These are phyloP conservation scores for Sporothrix globosa DNA, from an alignment of 2,329 filamentous ascomycete species.

Conservation along the genomic window DNA sequence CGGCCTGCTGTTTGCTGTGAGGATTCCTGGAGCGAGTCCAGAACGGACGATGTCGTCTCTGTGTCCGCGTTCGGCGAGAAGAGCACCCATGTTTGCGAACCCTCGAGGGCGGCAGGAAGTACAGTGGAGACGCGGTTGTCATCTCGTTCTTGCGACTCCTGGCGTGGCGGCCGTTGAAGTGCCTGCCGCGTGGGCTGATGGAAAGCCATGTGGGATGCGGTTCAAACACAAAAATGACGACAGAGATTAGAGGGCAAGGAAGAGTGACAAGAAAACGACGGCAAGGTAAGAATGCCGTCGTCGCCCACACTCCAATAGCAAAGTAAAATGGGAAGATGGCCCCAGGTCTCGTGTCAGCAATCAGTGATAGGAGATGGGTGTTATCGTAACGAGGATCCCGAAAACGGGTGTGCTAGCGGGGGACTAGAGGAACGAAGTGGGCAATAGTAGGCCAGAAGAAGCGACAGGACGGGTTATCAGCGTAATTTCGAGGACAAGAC, in stretches of 20 bases:
- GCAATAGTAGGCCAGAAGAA: conserved; percentile 4
- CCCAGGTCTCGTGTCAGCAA: background rate
- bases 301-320: background rate
- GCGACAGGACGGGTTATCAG: conserved; percentile 12
- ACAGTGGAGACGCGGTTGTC: conserved; percentile 18
- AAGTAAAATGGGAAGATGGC: background rate
- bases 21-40: conserved; percentile 68
- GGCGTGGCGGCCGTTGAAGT: conserved; percentile 52
- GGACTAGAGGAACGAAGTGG: conserved; percentile 18
- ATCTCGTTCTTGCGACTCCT: conserved; percentile 26
- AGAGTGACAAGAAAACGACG: conserved; percentile 7
- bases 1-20: conserved; percentile 67
- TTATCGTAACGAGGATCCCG: conserved; percentile 19
- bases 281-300: conserved; percentile 22
- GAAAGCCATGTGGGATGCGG: conserved; percentile 36
- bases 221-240: background rate
- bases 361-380: conserved; percentile 9
- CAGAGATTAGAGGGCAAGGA: background rate
- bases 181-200: conserved; percentile 48
- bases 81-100: conserved; percentile 93
- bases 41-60: conserved; percentile 62
- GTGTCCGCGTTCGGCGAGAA: conserved; percentile 75
- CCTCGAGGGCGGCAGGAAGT: conserved; percentile 49
- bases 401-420: conserved; percentile 25
- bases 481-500: conserved; percentile 14